These are phyloP conservation scores for Physocladia obscura DNA, from an alignment of 192 early-diverging fungal genomes.

Conservation along the genomic window DNA sequence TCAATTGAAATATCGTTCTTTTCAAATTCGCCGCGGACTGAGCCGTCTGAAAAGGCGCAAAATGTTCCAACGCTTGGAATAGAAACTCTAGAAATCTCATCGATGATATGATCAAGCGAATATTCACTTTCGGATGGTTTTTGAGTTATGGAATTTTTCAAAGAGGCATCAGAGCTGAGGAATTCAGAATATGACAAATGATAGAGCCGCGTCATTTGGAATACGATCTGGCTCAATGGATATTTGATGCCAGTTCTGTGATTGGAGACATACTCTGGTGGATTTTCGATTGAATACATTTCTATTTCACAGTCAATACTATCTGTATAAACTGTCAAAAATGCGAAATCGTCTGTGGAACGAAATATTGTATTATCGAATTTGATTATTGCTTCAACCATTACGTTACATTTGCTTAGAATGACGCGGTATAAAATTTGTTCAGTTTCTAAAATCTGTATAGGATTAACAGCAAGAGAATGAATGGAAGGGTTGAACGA, in stretches of 20 bases:
- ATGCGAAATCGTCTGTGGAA: not conserved
- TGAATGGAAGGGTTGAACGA: not conserved
- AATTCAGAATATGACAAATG: not conserved
- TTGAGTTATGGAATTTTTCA: not conserved
- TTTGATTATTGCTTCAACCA: not conserved
- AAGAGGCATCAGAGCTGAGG: not conserved
- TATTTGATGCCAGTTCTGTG: not conserved
- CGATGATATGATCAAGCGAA: not conserved
- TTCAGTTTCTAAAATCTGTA: not conserved
- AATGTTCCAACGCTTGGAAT: not conserved
- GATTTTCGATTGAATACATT: not conserved
- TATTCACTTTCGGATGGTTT: not conserved
- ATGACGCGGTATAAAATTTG: not conserved
- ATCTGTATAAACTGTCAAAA: not conserved
- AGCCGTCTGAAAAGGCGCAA: not conserved
- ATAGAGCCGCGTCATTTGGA: slow-evolving; percentile 12
- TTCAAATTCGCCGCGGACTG: not conserved
- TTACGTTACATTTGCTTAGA: not conserved
- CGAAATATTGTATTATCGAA: not conserved
- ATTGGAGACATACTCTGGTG: not conserved
- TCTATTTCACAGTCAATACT: not conserved
- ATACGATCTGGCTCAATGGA: not conserved
- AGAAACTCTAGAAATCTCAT: not conserved
- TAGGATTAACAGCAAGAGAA: not conserved
- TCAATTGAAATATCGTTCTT: not conserved